Evolutionary conservation across 2,329 filamentous ascomycete species (phyloP), one percentile per base, ranked within the genome.

Genomic region (Apiospora arundinis): DNA sequence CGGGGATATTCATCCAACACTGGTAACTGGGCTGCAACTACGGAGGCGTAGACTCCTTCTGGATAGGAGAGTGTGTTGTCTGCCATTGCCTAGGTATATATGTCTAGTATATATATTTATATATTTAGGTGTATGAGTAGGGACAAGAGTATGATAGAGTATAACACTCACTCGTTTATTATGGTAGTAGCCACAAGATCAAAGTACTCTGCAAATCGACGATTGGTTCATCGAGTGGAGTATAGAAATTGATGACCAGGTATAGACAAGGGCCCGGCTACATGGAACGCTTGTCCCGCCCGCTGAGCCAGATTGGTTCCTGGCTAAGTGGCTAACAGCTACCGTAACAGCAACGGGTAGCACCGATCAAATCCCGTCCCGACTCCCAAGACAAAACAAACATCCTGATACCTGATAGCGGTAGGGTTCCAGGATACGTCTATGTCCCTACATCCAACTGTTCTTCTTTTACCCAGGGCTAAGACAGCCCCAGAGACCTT

Each of bases 271-370:
- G 56, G 56, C 56, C 56, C 56, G 56, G 32, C 56, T 63, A 5
- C 32, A n/a, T 63, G 56, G 56, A 37, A 63, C 56, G 56, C 56
- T 63, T 60, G 52, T 37, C 52, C 52, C 28, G 28, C 52, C 25
- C 52, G 16, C 52, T 48, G 18, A 37, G 28, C 21, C 32, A 63
- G 56, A 63, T 63, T 37, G 32, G 56, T 63, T 63, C 56, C 56
- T 63, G 56, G 32, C 56, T 63, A 63, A 37, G 52, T 56, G 49
- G 49, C 14, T 32, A 56, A 56, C 14, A 32, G 49, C 25, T 32
- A n/a, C 6, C 48, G 6, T 3, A 42, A 14, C 52, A 60, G 52
- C 42, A 45, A 28, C 52, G 28, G 52, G 52, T 37, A 28, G 32
- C 56, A 63, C 56, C 56, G 56, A 14, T n/a, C 56, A n/a, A 63